Percentiles rank a stretch among this genome's conserved stretches.
phyloP scores from a whole-genome alignment of 352 stramenopile genomes.

The Pythium angustatum region DNA sequence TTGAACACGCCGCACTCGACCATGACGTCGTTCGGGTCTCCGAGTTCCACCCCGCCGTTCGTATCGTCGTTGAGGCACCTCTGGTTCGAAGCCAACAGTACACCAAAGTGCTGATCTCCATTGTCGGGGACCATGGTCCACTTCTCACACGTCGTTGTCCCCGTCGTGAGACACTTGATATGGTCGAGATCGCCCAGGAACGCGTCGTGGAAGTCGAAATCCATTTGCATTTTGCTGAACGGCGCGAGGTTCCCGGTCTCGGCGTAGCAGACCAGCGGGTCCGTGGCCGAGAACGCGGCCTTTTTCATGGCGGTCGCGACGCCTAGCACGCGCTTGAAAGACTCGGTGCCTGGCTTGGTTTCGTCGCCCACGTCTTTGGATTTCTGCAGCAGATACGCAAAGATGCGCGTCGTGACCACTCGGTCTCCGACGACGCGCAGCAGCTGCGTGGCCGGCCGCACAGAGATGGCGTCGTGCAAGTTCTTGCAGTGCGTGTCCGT shows the following conservation, averaged over 20 bases:
- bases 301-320: too few relatives aligned
- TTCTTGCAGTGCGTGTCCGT: background rate
- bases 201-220: background rate
- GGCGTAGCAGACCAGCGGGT: background rate
- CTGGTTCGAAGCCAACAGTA: too few relatives aligned
- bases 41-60: too few relatives aligned
- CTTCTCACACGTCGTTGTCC: background rate
- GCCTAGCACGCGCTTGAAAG: too few relatives aligned
- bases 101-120: too few relatives aligned
- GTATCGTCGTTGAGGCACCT: too few relatives aligned
- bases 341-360: too few relatives aligned
- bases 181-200: background rate
- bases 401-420: slow-evolving; percentile 1
- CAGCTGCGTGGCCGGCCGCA: too few relatives aligned
- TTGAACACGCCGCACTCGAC: too few relatives aligned
- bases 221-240: background rate
- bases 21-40: too few relatives aligned
- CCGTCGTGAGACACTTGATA: background rate
- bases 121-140: slow-evolving; percentile 2
- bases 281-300: too few relatives aligned
- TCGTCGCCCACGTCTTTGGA: too few relatives aligned
- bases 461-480: background rate
- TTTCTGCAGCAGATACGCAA: slow-evolving; percentile 5
- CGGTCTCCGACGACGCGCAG: background rate
- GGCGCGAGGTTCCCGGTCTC: slow-evolving; percentile 9